Base-by-base conservation (phyloP, 257 asterid species). In the Leptodermis oblonga region DNA sequence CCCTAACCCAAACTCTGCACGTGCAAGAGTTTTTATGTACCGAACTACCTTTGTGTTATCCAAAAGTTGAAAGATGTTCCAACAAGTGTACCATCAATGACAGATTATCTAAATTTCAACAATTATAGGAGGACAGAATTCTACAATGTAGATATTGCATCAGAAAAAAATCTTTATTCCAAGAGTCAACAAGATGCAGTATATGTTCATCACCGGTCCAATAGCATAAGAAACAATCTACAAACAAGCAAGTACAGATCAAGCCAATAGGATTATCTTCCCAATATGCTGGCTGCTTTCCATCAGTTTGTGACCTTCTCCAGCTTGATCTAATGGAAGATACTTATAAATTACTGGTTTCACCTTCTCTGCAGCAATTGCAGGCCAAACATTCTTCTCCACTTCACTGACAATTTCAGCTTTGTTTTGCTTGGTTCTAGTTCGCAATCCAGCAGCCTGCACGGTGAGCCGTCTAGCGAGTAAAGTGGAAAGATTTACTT, bases 381-480 rank as follows among this genome's bases (percentile, higher is more conserved):
- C 96, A 0, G 99, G 97, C 97, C 97, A 91, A 30, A 94, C 96
- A 61, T 83, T 81, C 82, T 85, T 91, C 86, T 90, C 97, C 80
- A 90, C 97, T 78, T 89, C 99, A 8, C 89, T 87, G 70, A 90
- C 88, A 31, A 93, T 93, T 76, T 22, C 37, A 39, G 97, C 96
- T 82, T 93, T 93, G 87, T 85, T 87, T 63, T 90, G 90, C n/a
- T 70, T 56, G 41, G 69, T 85, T 73, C 97, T 80, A 68, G 11
- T 73, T 31, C 99, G 85, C 81, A 90, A 76, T 2, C 97, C 97
- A 18, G 96, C 97, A 80, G 90, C 99, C 88, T 91, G 99, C 72
- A 94, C 85, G 0, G 97, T 87, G 51, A 94, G 96, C 74, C 99
- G 96, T 73, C 70, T 87, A 25, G 77, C 82, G 53, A 86, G 83